Evolutionary conservation across 805 yeast species (phyloP).

Genomic region (Candida yuanshanica): DNA sequence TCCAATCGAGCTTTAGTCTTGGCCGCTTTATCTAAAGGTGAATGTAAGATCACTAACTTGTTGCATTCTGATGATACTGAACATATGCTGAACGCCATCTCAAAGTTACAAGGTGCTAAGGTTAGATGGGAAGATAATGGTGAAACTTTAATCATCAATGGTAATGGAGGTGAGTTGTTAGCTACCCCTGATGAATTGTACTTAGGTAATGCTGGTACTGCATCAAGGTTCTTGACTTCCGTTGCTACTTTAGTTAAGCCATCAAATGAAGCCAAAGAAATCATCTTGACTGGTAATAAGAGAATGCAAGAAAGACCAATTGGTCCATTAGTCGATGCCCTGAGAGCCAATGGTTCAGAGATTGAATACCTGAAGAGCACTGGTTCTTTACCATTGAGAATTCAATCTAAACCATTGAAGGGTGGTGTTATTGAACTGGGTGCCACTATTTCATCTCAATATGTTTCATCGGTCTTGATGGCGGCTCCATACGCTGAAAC

Average conservation of each 20-base stretch:
- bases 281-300: conserved; percentile 84
- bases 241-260: conserved; percentile 80
- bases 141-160: conserved; percentile 76
- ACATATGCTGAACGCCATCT: conserved; percentile 86
- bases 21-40: conserved; percentile 88
- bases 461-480: conserved; percentile 93
- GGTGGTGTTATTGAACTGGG: conserved; percentile 94
- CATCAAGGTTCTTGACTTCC: conserved; percentile 88
- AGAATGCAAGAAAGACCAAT: conserved; percentile 98
- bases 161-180: conserved; percentile 73
- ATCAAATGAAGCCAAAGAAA: conserved; percentile 33
- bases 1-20: conserved; percentile 90
- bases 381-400: conserved; percentile 83
- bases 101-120: conserved; percentile 73
- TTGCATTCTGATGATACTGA: conserved; percentile 96
- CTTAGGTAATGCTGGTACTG: conserved; percentile 97
- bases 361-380: conserved; percentile 64
- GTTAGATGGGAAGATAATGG: conserved; percentile 85
- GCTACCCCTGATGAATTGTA: conserved; percentile 68
- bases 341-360: conserved; percentile 70
- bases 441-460: conserved; percentile 96
- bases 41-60: conserved; percentile 75
- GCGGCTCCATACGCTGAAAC: conserved; percentile 93
- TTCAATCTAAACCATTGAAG: conserved; percentile 65
- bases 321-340: conserved; percentile 92